These are phyloP conservation scores for Colletotrichum lini DNA, from an alignment of 2,329 filamentous ascomycete genomes.

Conservation along the genomic window DNA sequence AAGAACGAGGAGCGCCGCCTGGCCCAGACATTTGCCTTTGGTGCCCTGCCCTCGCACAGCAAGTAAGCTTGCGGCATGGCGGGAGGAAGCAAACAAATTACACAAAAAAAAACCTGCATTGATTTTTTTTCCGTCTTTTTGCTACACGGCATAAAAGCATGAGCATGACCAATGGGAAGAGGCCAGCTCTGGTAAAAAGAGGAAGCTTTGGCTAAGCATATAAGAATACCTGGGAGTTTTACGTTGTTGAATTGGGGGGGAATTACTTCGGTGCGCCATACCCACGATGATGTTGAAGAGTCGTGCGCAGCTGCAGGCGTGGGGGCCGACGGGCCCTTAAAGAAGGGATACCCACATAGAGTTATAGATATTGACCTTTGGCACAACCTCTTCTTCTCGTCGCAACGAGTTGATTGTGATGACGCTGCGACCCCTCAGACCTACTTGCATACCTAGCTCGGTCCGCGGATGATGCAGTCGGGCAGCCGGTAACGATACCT, in stretches of 20 bases:
- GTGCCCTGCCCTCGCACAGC: conserved; percentile 51
- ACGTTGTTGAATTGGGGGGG: conserved; percentile 29
- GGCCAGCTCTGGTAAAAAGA: conserved; percentile 5
- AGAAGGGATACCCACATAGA: conserved; percentile 32
- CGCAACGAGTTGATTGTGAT: background rate
- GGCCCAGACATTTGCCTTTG: conserved; percentile 61
- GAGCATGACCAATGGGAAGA: conserved; percentile 25
- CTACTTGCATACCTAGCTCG: conserved; percentile 7
- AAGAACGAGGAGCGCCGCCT: conserved; percentile 77
- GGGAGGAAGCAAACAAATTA: background rate
- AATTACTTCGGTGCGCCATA: conserved; percentile 34
- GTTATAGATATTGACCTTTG: conserved; percentile 12
- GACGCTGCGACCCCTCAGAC: background rate
- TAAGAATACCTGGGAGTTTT: conserved; percentile 42
- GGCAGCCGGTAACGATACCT: background rate
- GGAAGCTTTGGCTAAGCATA: conserved; percentile 35
- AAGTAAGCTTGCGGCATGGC: conserved; percentile 46
- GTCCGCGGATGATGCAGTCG: background rate
- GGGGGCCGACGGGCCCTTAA: conserved; percentile 6
- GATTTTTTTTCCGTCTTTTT: conserved; percentile 20
- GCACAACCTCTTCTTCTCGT: background rate
- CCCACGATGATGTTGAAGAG: conserved; percentile 38
- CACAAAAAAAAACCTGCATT: background rate
- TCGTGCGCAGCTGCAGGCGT: conserved; percentile 35
- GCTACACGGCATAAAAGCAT: conserved; percentile 33